phyloP scores from a whole-genome alignment of 768 basidiomycete species.

The Russula virescens region DNA sequence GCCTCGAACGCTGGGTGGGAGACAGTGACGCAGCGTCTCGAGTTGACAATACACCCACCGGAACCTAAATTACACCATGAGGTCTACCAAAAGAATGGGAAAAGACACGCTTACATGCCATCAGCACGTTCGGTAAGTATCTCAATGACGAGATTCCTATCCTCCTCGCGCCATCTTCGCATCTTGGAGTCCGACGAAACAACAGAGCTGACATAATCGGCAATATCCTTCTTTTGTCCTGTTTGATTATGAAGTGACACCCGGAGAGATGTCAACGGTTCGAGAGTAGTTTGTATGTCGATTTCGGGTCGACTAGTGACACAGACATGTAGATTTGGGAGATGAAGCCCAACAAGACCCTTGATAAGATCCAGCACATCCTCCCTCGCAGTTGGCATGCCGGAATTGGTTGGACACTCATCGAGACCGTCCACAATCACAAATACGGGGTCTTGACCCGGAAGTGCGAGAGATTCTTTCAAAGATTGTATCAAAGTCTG shows the following conservation, averaged over 20 bases:
- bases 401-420: background rate
- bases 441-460: background rate
- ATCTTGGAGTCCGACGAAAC: background rate
- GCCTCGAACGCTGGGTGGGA: background rate
- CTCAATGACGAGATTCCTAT: background rate
- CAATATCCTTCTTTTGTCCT: background rate
- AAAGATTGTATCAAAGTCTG: background rate
- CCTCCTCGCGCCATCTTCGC: background rate
- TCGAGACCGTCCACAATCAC: constrained; percentile 6
- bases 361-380: background rate
- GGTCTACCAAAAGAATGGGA: too few relatives aligned
- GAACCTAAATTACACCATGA: background rate
- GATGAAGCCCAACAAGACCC: background rate
- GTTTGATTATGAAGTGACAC: background rate
- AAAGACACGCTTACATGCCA: background rate
- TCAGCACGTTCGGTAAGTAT: background rate
- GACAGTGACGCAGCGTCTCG: background rate
- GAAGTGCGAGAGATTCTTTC: background rate
- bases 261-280: background rate
- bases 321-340: background rate
- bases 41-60: background rate
- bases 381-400: background rate
- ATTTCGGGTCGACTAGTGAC: background rate
- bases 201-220: background rate
- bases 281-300: background rate